Evolutionary conservation across 106 monocot species (phyloP), one percentile per base, ranked within the genome.

Genomic region (Alisma plantagoaquatica): DNA sequence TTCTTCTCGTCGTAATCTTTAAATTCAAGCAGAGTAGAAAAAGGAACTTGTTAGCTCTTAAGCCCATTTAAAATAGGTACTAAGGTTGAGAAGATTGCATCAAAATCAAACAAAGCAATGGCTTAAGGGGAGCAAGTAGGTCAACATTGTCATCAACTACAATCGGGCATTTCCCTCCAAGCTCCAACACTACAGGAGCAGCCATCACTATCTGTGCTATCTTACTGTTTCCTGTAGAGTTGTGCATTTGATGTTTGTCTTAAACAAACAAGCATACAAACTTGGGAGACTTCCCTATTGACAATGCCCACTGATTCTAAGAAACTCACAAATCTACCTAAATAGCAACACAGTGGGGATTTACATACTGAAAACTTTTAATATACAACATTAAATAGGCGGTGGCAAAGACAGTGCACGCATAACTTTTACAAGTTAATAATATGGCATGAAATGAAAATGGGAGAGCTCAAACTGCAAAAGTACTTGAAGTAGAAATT

Each of bases 141-240:
- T 73, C 30, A 11, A 65, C 48, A 35, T 73, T 58, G 3, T 59
- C 53, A 38, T 65, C 73, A n/a, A 73, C 73, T 35, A 73, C 28
- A 16, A 61, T 61, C 35, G 66, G 65, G 31, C 45, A 60, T 66
- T 73, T 73, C 31, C 73, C 73, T 27, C 73, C 66, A 24, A 73
- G 73, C 46, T 73, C 73, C 66, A 73, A 43, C 16, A 56, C 23
- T 17, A 73, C 66, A 23, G 73, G 73, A 41, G 54, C 60, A 54
- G 73, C 66, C 60, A 60, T 66, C 4, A 73, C 61, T 19, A 73
- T 54, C n/a, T 60, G 66, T 0, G 16, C 73, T 1, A 73, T 33
- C 31, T 46, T 66, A 10, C 60, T 17, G 50, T 61, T 73, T 28
- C 73, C 73, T 73, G 51, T 15, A 42, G 54, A 33, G 15, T 46